Conservation (phyloP, 192 early-diverging fungal species). For the Gigaspora rosea region DNA sequence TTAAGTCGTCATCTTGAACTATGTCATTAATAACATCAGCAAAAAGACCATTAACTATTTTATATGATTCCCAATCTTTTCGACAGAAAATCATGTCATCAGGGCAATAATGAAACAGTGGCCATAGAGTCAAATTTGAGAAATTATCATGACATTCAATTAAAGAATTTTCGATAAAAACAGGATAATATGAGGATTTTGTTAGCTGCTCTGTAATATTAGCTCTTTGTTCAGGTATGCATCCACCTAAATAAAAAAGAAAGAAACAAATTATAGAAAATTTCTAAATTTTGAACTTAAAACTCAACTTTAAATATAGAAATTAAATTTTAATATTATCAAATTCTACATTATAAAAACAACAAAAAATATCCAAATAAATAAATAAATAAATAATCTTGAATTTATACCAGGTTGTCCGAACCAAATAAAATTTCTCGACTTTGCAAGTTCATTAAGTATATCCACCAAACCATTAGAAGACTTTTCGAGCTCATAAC, state of each 20-base stretch:
- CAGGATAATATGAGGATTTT: slow-evolving; percentile 85
- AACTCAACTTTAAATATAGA: too few relatives aligned
- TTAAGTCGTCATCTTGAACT: slow-evolving; percentile 84
- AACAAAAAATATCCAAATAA: neutral
- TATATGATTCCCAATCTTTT: slow-evolving; percentile 95
- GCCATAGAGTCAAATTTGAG: slow-evolving; percentile 98
- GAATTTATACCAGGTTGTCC: slow-evolving; percentile 86
- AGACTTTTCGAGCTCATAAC: slow-evolving; percentile 74
- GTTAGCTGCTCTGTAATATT: slow-evolving; percentile 67
- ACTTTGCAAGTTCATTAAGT: slow-evolving; percentile 89
- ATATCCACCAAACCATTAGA: slow-evolving; percentile 96
- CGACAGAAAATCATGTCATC: slow-evolving; percentile 97
- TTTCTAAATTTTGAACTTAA: too few relatives aligned
- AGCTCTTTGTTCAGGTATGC: slow-evolving; percentile 62
- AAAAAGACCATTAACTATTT: slow-evolving; percentile 87
- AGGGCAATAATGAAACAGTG: slow-evolving; percentile 99
- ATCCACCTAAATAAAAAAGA: too few relatives aligned
- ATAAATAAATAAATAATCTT: slow-evolving; percentile 16
- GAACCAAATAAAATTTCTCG: slow-evolving; percentile 98
- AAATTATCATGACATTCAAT: slow-evolving; percentile 98
- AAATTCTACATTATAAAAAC: too few relatives aligned
- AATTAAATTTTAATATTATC: too few relatives aligned
- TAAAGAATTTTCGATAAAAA: slow-evolving; percentile 90
- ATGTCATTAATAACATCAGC: slow-evolving; percentile 85
- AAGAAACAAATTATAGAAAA: too few relatives aligned